Evolutionary conservation across 768 basidiomycete genomes (phyloP), one percentile per base, ranked within the genome.

Genomic region (Podaxis sp.): DNA sequence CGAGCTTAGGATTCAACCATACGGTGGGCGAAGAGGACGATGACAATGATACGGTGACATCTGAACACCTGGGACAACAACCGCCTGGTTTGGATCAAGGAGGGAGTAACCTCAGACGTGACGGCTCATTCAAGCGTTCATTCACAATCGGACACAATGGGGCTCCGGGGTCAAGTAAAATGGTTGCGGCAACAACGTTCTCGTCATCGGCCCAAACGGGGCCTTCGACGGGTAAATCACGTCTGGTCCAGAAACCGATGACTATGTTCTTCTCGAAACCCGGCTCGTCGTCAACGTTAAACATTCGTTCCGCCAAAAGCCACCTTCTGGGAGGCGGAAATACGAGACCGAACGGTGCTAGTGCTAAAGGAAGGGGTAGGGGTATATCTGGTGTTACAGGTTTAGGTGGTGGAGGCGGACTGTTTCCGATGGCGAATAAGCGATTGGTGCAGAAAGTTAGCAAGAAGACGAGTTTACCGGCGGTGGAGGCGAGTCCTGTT

Each of bases 1-100:
- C 88, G 2, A 89, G 85, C 59, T 72, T 90, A 75, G 90, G 88
- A 35, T 89, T 90, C 69, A 81, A 82, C 55, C 70, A 67, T 37
- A 76, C 77, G 23, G 64, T 61, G 14, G 63, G 65, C 21, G 71
- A 69, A 25, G 69, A 71, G 11, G 68, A 73, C 47, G 68, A 70
- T 18, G 69, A 73, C 47, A 68, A 70, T 18, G 69, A 67, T 36
- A 28, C 40, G 35, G 18, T 54, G 14, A 28, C 62, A 4, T 21
- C 54, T 42, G 57, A 51, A 47, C 64, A 65, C 56, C 61, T 56
- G 37, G 54, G 71, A 55, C 71, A 64, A 23, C 65, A 63, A 14
- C 32, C 55, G 7, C 7, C 2, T 63, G 65, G 46, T 16, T 63
- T 37, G 71, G 68, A 23, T 5, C 40, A 42, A 11, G 47, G 21